These are phyloP conservation scores for Melanogaster broomeanus DNA, from an alignment of 768 basidiomycete genomes.

Conservation along the genomic window DNA sequence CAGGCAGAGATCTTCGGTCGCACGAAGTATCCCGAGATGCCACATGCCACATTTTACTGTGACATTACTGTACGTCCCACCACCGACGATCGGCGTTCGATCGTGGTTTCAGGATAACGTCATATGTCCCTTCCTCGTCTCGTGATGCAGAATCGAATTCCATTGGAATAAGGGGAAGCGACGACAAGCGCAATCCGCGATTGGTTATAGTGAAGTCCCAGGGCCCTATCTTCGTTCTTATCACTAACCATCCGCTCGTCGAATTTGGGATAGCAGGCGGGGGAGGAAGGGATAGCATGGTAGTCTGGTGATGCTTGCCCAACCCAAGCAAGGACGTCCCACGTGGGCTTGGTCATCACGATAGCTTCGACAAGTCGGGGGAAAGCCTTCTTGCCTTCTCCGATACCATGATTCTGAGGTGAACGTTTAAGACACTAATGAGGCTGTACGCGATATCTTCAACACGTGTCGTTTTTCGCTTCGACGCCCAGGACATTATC, in stretches of 20 bases:
- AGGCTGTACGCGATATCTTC: constrained; percentile 33
- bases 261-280: constrained; percentile 23
- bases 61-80: constrained; percentile 12
- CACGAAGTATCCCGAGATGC: constrained; percentile 12
- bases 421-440: constrained; percentile 26
- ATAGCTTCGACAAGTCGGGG: constrained; percentile 25
- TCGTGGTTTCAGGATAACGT: constrained; percentile 13
- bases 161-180: constrained; percentile 25
- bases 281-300: constrained; percentile 18
- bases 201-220: constrained; percentile 14
- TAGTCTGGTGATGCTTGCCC: constrained; percentile 20
- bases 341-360: constrained; percentile 6
- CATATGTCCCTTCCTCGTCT: background rate
- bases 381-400: constrained; percentile 33
- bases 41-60: constrained; percentile 15
- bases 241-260: constrained; percentile 9
- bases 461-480: constrained; percentile 25
- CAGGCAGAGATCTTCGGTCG: constrained; percentile 15
- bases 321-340: constrained; percentile 29
- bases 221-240: constrained; percentile 11
- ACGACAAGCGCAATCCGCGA: constrained; percentile 15
- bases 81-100: background rate
- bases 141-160: constrained; percentile 1
- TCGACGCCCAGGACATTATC: constrained; percentile 33
- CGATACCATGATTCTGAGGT: constrained; percentile 27